Conservation (phyloP, 2,329 filamentous ascomycete genomes). For the Aureobasidium sp. region DNA sequence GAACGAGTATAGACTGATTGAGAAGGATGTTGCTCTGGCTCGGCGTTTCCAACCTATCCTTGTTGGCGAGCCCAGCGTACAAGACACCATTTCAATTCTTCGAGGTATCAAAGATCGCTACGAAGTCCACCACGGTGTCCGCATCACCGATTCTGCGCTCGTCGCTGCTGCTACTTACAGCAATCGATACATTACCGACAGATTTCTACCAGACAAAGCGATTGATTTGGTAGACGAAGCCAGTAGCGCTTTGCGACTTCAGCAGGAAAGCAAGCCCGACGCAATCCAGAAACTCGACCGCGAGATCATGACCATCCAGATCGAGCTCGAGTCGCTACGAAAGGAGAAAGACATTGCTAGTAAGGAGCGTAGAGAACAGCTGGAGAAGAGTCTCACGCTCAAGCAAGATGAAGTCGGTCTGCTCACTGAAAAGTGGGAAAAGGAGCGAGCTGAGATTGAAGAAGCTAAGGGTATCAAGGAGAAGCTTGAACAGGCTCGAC, state of each 20-base stretch:
- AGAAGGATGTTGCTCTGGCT: conserved; percentile 91
- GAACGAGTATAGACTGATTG: conserved; percentile 85
- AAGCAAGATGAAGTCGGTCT: conserved; percentile 70
- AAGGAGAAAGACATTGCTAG: conserved; percentile 92
- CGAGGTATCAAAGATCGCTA: conserved; percentile 97
- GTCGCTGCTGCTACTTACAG: conserved; percentile 88
- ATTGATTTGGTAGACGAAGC: conserved; percentile 97
- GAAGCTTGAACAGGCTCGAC: conserved; percentile 75
- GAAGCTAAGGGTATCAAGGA: conserved; percentile 80
- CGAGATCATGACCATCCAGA: conserved; percentile 95
- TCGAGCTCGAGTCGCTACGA: conserved; percentile 86
- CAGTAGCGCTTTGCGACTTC: conserved; percentile 78
- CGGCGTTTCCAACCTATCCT: conserved; percentile 89
- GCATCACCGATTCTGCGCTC: conserved; percentile 85
- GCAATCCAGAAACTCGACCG: conserved; percentile 88
- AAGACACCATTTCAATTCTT: conserved; percentile 90
- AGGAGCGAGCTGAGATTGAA: conserved; percentile 79
- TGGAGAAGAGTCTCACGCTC: conserved; percentile 67
- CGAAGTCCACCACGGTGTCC: conserved; percentile 92
- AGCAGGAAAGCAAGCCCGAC: conserved; percentile 96
- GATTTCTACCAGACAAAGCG: conserved; percentile 92
- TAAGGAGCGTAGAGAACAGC: conserved; percentile 76
- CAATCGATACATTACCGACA: conserved; percentile 93
- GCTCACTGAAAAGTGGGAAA: conserved; percentile 81
- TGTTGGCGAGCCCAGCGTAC: conserved; percentile 84